Conservation (phyloP, 257 asterid species). For the Solanum chmielewskii region DNA sequence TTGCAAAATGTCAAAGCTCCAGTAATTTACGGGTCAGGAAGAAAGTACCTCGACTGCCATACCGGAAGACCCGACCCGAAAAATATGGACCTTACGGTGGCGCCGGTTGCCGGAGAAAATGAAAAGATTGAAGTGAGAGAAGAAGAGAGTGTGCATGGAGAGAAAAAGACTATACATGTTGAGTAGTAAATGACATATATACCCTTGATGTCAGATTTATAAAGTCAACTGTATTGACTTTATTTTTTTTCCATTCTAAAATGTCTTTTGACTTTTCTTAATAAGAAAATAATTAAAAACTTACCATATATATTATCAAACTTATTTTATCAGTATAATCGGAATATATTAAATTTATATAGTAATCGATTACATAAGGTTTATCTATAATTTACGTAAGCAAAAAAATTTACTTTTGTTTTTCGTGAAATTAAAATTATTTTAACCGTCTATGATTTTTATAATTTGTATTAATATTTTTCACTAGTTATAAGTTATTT, state of each 20-base stretch:
- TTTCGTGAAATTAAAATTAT: too few species aligned
- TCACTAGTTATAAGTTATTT: neutral
- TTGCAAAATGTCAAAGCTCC: neutral
- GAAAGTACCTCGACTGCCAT: neutral
- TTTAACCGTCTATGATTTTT: too few species aligned
- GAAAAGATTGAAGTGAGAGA: neutral
- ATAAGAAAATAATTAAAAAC: neutral
- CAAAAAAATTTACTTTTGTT: too few species aligned
- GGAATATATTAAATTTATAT: neutral
- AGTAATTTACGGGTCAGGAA: neutral
- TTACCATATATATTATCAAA: neutral
- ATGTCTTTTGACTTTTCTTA: neutral
- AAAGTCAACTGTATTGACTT: neutral
- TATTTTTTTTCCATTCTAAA: neutral
- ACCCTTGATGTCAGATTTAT: neutral
- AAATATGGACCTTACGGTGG: neutral
- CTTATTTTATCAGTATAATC: neutral
- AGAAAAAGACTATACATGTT: neutral
- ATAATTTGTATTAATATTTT: too few species aligned
- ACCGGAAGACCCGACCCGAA: neutral
- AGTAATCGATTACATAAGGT: neutral
- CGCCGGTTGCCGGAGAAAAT: neutral
- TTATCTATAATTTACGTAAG: too few species aligned
- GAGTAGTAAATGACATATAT: neutral
- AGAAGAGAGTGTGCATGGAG: neutral